phyloP scores from a whole-genome alignment of 73 alveolate species.

The Uronychia binucleata region DNA sequence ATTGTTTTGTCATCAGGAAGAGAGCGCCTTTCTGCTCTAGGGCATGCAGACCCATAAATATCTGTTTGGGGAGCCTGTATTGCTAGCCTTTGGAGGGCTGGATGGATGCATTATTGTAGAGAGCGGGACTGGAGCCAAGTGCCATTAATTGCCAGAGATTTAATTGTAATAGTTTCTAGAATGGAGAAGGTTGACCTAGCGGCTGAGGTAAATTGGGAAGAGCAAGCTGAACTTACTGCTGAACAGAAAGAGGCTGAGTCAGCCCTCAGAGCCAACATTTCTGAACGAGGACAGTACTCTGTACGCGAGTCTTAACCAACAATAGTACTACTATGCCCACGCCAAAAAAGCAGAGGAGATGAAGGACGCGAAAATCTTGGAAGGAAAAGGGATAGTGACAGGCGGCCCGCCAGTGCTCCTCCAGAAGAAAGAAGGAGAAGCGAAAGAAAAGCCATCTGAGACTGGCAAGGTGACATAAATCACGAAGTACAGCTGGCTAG shows the following conservation, averaged over 20 bases:
- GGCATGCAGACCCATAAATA: background rate
- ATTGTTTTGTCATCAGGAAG: background rate
- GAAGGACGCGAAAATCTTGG: conserved; percentile 53
- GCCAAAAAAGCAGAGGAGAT: conserved; percentile 53
- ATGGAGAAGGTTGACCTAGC: no score
- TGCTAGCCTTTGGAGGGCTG: background rate
- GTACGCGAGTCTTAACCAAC: background rate
- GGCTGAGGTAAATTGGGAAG: no score
- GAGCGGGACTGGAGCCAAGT: no score
- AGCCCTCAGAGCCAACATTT: background rate
- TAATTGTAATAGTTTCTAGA: no score
- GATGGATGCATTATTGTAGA: background rate
- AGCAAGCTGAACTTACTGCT: background rate
- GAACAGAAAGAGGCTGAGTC: background rate
- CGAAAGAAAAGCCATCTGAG: background rate
- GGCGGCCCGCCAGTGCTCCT: conserved; percentile 68
- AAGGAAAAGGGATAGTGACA: conserved; percentile 66
- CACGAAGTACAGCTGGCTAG: background rate
- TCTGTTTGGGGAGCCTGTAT: background rate
- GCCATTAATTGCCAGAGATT: no score
- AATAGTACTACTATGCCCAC: conserved; percentile 69
- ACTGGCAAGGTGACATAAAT: background rate
- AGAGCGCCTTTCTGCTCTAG: background rate
- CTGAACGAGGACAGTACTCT: background rate
- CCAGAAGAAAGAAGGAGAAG: background rate